These are phyloP conservation scores for Tricholomella constricta DNA, from an alignment of 768 basidiomycete species.

Conservation along the genomic window DNA sequence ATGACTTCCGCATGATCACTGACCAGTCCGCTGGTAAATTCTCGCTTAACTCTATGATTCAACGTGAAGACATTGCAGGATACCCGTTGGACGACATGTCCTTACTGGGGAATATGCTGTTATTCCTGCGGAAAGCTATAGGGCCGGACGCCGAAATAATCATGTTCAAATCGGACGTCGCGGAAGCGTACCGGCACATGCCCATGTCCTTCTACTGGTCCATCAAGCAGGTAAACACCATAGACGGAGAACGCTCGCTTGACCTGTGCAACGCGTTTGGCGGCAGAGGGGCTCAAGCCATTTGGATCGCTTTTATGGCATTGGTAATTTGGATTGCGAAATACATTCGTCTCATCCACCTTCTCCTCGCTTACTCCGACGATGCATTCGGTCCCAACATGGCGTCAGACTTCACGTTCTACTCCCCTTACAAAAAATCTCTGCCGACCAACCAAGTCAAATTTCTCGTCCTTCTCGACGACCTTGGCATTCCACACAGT, in stretches of 20 bases:
- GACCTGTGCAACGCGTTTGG: slow-evolving; percentile 37
- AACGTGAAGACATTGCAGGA: no score
- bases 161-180: no score
- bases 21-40: no score
- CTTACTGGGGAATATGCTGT: no score
- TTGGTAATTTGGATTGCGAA: slow-evolving; percentile 38
- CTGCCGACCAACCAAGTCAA: slow-evolving; percentile 33
- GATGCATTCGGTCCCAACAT: slow-evolving; percentile 22
- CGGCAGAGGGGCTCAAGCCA: slow-evolving; percentile 24
- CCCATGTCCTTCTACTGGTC: no score
- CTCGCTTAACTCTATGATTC: no score
- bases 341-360: slow-evolving; percentile 14
- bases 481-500: no score
- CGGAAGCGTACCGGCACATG: no score
- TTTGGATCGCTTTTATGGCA: slow-evolving; percentile 29
- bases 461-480: slow-evolving; percentile 43
- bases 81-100: no score
- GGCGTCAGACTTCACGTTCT: background rate
- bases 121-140: no score
- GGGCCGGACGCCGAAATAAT: no score
- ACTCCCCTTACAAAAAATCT: background rate
- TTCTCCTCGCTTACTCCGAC: slow-evolving; percentile 31
- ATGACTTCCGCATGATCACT: no score
- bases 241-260: slow-evolving; percentile 30
- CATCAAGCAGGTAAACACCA: slow-evolving; percentile 35